A percentile compares a stretch with the other conserved stretches of the same genome.
These are phyloP conservation scores for grape (Vitis vinifera) DNA, from an alignment of 164 flowering plant species.

Conservation along the genomic window ASM3070453v1 NC_081818.1:732501-733000, in stretches of 20 bases:
- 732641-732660: constrained; percentile 78
- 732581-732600: constrained; percentile 15
- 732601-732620: constrained; percentile 83
- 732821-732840: not conserved
- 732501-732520: constrained; percentile 97
- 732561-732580: too few relatives aligned
- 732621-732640: constrained; percentile 88
- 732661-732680: constrained; percentile 94
- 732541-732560: not conserved
- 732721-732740: constrained; percentile 96
- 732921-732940: constrained; percentile 8
- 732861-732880: not conserved
- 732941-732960: constrained; percentile 58
- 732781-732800: constrained; percentile 94
- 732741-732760: constrained; percentile 98
- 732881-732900: not conserved
- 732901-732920: not conserved
- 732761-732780: constrained; percentile 88
- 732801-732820: constrained; percentile 78
- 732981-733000: constrained; percentile 99
- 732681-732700: constrained; percentile 88
- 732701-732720: constrained; percentile 98
- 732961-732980: constrained; percentile 97
- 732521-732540: constrained; percentile 11
- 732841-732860: not conserved